These are phyloP conservation scores for Neofusicoccum kwambonambiense DNA, from an alignment of 2,329 filamentous ascomycete species.

Conservation along the genomic window DNA sequence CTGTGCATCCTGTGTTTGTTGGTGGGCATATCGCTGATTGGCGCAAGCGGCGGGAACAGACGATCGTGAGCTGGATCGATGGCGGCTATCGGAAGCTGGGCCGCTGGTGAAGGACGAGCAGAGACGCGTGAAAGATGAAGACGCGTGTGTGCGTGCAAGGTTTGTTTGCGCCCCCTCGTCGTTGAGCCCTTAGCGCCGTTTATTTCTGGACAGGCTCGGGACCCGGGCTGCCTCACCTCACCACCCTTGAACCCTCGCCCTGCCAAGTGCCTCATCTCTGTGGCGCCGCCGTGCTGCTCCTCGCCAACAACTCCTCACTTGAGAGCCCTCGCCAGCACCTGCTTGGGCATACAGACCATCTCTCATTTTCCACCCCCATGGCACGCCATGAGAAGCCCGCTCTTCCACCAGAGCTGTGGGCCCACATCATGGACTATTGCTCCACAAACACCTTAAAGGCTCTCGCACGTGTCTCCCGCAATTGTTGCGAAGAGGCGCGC, in stretches of 20 bases:
- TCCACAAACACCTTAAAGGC: neutral
- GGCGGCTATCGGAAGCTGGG: neutral
- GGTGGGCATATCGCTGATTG: neutral
- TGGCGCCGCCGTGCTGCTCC: too few species aligned
- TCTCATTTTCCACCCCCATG: neutral
- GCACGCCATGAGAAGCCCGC: neutral
- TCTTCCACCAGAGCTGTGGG: neutral
- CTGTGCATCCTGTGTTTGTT: neutral
- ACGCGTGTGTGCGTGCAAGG: neutral
- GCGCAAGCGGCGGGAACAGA: neutral
- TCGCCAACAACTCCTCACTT: too few species aligned
- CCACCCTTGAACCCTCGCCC: neutral
- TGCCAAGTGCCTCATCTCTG: too few species aligned
- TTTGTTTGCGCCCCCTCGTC: too few species aligned
- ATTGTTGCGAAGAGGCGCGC: neutral
- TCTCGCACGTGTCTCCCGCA: neutral
- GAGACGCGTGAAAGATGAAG: neutral
- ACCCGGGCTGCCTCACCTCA: neutral
- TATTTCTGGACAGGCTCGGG: too few species aligned
- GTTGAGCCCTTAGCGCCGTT: too few species aligned
- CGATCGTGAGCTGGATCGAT: neutral
- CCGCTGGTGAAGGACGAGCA: neutral
- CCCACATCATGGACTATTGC: neutral
- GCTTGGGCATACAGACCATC: too few species aligned
- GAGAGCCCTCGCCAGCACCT: too few species aligned